Percentiles rank a stretch among this genome's conserved stretches.
These are phyloP conservation scores for Ambrosiella xylebori DNA, from an alignment of 2,329 filamentous ascomycete species.

Conservation along the genomic window DNA sequence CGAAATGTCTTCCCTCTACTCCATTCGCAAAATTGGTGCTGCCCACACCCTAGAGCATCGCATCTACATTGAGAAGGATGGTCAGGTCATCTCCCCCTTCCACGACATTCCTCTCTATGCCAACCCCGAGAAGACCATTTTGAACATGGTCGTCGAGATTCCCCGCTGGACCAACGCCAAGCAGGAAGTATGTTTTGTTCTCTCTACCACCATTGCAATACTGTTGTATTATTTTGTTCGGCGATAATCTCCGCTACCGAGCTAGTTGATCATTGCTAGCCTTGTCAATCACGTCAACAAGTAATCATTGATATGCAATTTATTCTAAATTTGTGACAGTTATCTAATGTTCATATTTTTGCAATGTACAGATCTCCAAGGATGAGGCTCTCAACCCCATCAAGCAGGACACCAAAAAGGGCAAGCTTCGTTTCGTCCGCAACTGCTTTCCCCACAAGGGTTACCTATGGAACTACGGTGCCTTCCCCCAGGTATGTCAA, in stretches of 20 bases:
- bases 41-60: constrained; percentile 93
- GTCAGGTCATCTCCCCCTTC: constrained; percentile 82
- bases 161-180: constrained; percentile 99
- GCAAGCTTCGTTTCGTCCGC: constrained; percentile 96
- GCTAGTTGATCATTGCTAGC: background rate
- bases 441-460: constrained; percentile 99
- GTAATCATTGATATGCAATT: background rate
- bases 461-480: constrained; percentile 99
- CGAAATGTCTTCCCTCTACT: constrained; percentile 49
- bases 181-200: constrained; percentile 60
- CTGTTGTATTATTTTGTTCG: background rate
- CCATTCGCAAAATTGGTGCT: constrained; percentile 70
- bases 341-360: background rate
- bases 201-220: background rate
- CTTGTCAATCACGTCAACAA: constrained; percentile 1
- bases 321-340: background rate
- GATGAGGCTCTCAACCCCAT: constrained; percentile 96
- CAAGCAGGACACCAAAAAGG: constrained; percentile 99
- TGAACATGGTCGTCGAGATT: constrained; percentile 99
- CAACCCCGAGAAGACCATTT: constrained; percentile 84
- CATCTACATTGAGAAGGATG: constrained; percentile 96
- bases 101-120: constrained; percentile 97
- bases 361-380: constrained; percentile 66
- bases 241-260: background rate
- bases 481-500: constrained; percentile 75